phyloP scores from a whole-genome alignment of 1,284 basidiomycete genomes.

The Apiotrichum domesticum region DNA sequence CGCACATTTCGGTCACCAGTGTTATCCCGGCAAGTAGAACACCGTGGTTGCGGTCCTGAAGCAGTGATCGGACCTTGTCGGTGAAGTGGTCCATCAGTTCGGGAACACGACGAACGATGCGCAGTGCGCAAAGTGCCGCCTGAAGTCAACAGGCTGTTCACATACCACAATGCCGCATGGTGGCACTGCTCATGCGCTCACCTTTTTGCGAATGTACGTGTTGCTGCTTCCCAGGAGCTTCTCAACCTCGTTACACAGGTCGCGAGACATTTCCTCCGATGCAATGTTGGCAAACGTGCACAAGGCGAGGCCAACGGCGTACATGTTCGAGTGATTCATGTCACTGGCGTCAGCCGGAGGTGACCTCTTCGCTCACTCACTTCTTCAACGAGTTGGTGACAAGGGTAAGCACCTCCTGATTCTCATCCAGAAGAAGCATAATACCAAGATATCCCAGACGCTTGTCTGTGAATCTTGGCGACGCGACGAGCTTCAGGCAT shows the following conservation, averaged over 20 bases:
- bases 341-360: conserved; percentile 57
- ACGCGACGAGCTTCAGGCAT: conserved; percentile 98
- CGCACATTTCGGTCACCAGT: conserved; percentile 91
- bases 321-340: conserved; percentile 99
- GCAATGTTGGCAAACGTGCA: conserved; percentile 99
- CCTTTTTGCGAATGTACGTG: conserved; percentile 98
- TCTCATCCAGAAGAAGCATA: conserved; percentile 96
- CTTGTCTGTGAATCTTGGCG: conserved; percentile 94
- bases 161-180: background rate
- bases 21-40: conserved; percentile 91
- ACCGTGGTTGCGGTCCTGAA: conserved; percentile 95
- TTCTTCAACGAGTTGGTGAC: conserved; percentile 99
- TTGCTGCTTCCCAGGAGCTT: conserved; percentile 96
- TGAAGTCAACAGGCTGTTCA: conserved; percentile 38
- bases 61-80: conserved; percentile 76
- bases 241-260: conserved; percentile 94
- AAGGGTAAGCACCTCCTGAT: conserved; percentile 92
- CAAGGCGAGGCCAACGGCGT: conserved; percentile 91
- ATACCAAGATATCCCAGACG: conserved; percentile 94
- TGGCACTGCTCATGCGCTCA: conserved; percentile 35
- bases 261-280: conserved; percentile 96
- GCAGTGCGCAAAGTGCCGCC: conserved; percentile 94
- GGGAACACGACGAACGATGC: conserved; percentile 93
- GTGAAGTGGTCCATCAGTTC: conserved; percentile 94
- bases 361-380: conserved; percentile 52